phyloP scores from a whole-genome alignment of 495 filamentous ascomycete genomes.

The Penicillium maclennaniae region DNA sequence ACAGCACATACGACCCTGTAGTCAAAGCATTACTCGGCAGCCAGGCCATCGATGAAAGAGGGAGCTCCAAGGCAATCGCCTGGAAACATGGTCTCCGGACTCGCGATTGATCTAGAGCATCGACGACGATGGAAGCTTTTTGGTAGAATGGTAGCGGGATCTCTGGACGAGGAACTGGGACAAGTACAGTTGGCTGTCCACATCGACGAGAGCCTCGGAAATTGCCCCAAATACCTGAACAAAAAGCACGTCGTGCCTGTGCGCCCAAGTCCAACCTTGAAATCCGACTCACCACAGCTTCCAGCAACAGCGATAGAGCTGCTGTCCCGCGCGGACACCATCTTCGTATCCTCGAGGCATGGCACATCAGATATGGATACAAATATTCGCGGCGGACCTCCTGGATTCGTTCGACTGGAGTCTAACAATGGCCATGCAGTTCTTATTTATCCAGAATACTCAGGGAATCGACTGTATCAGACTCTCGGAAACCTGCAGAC shows the following conservation, averaged over 20 bases:
- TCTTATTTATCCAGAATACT: constrained; percentile 74
- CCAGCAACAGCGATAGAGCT: background rate
- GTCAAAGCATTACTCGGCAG: background rate
- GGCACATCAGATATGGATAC: constrained; percentile 70
- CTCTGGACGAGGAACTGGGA: constrained; percentile 27
- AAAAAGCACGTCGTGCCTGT: constrained; percentile 58
- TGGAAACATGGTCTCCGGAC: constrained; percentile 51
- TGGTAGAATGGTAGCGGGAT: constrained; percentile 59
- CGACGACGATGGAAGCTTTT: constrained; percentile 64
- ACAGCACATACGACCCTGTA: background rate
- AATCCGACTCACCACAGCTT: background rate
- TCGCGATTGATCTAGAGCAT: constrained; percentile 64
- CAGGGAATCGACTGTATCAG: constrained; percentile 78
- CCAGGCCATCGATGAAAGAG: background rate
- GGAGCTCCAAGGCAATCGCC: background rate
- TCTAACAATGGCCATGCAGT: constrained; percentile 46
- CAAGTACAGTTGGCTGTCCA: constrained; percentile 63
- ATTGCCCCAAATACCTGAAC: constrained; percentile 84
- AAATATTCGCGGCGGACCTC: constrained; percentile 74
- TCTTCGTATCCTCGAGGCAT: constrained; percentile 69
- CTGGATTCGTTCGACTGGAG: constrained; percentile 65
- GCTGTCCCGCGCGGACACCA: constrained; percentile 62
- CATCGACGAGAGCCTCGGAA: constrained; percentile 67
- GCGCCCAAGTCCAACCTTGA: constrained; percentile 38
- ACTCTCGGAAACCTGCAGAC: constrained; percentile 67